phyloP scores from a whole-genome alignment of 176 grass and related monocot genomes.

The Ensete glaucum region DNA sequence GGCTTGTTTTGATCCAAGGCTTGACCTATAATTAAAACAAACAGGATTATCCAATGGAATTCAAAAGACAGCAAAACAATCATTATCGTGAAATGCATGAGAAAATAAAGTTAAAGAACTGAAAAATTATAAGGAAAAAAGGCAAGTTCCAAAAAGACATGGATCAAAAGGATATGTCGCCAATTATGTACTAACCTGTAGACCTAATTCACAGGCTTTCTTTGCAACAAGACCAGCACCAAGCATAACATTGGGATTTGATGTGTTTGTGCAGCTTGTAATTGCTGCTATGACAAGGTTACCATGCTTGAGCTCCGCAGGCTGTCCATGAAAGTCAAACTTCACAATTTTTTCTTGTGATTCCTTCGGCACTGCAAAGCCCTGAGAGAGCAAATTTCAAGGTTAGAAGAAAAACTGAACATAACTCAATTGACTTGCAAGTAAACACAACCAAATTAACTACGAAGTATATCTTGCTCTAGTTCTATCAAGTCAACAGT shows the following conservation, averaged over 20 bases:
- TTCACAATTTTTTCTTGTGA: slow-evolving; percentile 59
- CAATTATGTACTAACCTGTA: slow-evolving; percentile 36
- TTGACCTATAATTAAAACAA: slow-evolving; percentile 43
- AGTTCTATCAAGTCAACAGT: no score
- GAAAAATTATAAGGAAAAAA: slow-evolving; percentile 10
- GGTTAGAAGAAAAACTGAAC: not conserved
- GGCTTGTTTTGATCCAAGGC: slow-evolving; percentile 94
- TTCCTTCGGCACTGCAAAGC: slow-evolving; percentile 74
- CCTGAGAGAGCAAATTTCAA: slow-evolving; percentile 28
- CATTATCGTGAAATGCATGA: not conserved
- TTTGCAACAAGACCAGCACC: slow-evolving; percentile 89
- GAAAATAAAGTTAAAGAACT: slow-evolving; percentile 4
- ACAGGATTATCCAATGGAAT: no score
- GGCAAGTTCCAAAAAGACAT: not conserved
- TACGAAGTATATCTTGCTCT: no score
- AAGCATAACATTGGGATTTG: slow-evolving; percentile 94
- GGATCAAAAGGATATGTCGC: not conserved
- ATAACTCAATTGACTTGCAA: no score
- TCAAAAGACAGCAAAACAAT: no score
- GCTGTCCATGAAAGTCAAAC: slow-evolving; percentile 72
- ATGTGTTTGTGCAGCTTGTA: slow-evolving; percentile 92
- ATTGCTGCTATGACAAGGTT: slow-evolving; percentile 96
- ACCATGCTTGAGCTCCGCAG: slow-evolving; percentile 74
- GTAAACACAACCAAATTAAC: no score
- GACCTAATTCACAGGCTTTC: slow-evolving; percentile 73